Base-by-base conservation (phyloP, 2,329 filamentous ascomycete genomes). In the Thermoascus crustaceus region DNA sequence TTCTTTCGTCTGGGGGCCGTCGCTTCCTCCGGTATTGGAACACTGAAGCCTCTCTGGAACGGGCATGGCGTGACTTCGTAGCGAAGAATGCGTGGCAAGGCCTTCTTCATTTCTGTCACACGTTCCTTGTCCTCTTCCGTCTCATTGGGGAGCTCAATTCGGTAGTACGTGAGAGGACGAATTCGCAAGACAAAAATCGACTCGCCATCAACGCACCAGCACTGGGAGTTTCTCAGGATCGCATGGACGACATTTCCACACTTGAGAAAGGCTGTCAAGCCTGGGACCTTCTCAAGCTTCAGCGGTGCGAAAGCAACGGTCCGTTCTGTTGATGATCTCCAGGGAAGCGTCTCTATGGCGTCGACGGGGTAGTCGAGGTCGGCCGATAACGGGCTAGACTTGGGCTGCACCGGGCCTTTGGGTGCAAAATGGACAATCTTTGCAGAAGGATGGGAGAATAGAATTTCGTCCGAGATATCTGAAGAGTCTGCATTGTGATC, bases 41-140 rank as follows among this genome's bases (percentile, higher is more conserved):
- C 78, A 0, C 76, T 80, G 48, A 93, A 93, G 3, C 74, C 73
- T 40, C 86, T 73, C 50, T 80, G 73, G 57, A 95, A 94, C 0
- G 88, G 88, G 57, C 87, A 94, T 29, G 79, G 75, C 0, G 88
- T 94, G 52, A 84, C 84, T 59, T 95, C 88, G 52, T 91, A 94
- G 44, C 82, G 79, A 30, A 94, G 67, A 9, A 94, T 76, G 42
- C 78, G 77, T 35, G 72, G 73, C 18, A 94, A 62, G 6, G 85
- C 80, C 7, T 67, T 66, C 50, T 84, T 84, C 45, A 94, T 67
- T 22, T 78, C 71, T 35, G 75, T 71, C 4, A 85, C 78, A 45
- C 76, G 73, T 27, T 68, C 63, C 44, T 73, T 68, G 43, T 89
- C 80, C 14, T 81, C 76, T 2, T 73, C 64, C 0, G 75, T 75